Evolutionary conservation across 1,284 basidiomycete species (phyloP).

Genomic region (Phylloboletellus chloephorus): DNA sequence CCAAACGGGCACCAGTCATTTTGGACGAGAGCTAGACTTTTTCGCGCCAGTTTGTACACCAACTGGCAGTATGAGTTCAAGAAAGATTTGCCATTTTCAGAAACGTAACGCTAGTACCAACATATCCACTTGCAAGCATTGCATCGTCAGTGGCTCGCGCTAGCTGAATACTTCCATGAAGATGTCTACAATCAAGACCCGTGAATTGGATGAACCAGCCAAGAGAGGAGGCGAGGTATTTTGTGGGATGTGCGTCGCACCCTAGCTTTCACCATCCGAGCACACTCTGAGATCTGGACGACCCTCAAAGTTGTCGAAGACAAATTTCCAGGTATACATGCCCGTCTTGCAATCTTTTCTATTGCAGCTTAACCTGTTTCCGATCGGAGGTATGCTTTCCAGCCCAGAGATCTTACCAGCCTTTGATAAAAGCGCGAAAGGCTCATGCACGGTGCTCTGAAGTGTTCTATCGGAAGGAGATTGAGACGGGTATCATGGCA

Average conservation of each 20-base stretch:
- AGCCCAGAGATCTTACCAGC: neutral
- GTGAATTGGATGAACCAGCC: slow-evolving; percentile 11
- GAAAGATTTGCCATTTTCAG: slow-evolving; percentile 5
- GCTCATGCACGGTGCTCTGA: slow-evolving; percentile 69
- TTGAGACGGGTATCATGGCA: slow-evolving; percentile 55
- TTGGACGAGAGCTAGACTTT: neutral
- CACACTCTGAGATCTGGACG: slow-evolving; percentile 5
- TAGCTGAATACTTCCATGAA: slow-evolving; percentile 8
- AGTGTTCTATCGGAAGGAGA: slow-evolving; percentile 65
- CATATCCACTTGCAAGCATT: neutral
- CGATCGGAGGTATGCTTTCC: slow-evolving; percentile 52
- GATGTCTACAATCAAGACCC: slow-evolving; percentile 16
- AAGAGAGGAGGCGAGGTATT: slow-evolving; percentile 16
- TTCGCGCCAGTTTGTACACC: neutral
- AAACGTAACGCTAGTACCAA: neutral
- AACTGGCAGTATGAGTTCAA: neutral
- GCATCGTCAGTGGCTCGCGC: neutral
- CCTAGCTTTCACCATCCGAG: neutral
- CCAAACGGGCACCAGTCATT: slow-evolving; percentile 15
- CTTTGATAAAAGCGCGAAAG: slow-evolving; percentile 30
- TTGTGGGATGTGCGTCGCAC: slow-evolving; percentile 36
- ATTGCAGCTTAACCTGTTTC: slow-evolving; percentile 77
- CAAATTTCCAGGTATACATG: slow-evolving; percentile 77
- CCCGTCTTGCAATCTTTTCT: slow-evolving; percentile 71
- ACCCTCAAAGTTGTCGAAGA: slow-evolving; percentile 55